phyloP scores from a whole-genome alignment of 2,329 filamentous ascomycete species.

The Aureobasidium sp. region DNA sequence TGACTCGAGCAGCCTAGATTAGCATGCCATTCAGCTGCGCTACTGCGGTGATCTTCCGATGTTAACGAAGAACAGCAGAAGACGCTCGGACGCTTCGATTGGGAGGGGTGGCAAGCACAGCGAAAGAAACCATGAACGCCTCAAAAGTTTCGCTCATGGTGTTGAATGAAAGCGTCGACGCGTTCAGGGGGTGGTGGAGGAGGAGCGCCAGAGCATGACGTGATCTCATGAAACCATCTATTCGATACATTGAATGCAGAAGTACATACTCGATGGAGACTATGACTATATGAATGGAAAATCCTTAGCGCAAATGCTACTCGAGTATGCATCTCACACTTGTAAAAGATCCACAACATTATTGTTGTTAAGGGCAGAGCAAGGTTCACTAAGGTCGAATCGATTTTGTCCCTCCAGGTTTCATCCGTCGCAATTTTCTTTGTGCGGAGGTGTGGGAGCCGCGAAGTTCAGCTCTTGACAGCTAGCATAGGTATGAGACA shows the following conservation, averaged over 20 bases:
- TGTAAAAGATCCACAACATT: no score
- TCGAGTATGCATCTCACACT: no score
- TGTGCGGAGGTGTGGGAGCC: background rate
- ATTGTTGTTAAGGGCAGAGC: no score
- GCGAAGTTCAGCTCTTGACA: background rate
- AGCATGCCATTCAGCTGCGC: background rate
- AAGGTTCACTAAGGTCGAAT: no score
- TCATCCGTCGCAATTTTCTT: background rate
- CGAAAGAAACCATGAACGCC: background rate
- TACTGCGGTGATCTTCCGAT: background rate
- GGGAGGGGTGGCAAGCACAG: background rate
- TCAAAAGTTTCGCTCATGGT: no score
- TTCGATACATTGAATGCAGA: background rate
- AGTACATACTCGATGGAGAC: background rate
- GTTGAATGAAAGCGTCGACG: no score
- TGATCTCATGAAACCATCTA: no score
- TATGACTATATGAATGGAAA: background rate
- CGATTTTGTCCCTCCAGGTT: background rate
- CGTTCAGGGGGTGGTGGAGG: no score
- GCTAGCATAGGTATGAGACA: background rate
- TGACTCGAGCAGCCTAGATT: background rate
- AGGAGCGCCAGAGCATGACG: no score
- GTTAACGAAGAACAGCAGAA: background rate
- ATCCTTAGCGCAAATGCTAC: no score
- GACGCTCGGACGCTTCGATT: background rate